Percentiles rank a stretch among this genome's conserved stretches.
Evolutionary conservation across 371 early-diverging fungal genomes (phyloP).

Genomic region (Mortierella sp.): DNA sequence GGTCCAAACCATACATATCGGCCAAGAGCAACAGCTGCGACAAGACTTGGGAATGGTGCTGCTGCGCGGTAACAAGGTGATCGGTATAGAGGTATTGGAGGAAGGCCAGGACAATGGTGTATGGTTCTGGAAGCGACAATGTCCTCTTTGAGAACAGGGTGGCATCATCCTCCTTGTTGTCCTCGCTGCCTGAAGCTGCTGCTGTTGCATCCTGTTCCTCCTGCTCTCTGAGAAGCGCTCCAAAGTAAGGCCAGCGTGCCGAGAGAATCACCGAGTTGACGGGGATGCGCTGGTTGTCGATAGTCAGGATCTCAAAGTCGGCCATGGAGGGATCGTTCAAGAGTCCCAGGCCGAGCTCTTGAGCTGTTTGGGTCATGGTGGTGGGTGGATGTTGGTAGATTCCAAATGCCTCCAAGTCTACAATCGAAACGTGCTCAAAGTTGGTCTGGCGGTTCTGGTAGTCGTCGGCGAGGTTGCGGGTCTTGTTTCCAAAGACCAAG

Average conservation of each 20-base stretch:
- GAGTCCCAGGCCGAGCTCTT: slow-evolving; percentile 77
- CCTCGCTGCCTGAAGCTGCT: slow-evolving; percentile 20
- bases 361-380: slow-evolving; percentile 67
- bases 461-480: slow-evolving; percentile 78
- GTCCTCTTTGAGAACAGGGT: slow-evolving; percentile 59
- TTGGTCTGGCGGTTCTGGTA: slow-evolving; percentile 84
- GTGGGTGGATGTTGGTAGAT: slow-evolving; percentile 71
- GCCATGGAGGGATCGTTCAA: slow-evolving; percentile 76
- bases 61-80: slow-evolving; percentile 76
- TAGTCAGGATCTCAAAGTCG: slow-evolving; percentile 75
- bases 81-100: slow-evolving; percentile 82
- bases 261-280: slow-evolving; percentile 77
- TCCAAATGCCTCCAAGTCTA: slow-evolving; percentile 83
- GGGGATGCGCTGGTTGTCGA: slow-evolving; percentile 70
- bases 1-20: slow-evolving; percentile 71
- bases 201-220: slow-evolving; percentile 37
- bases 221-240: slow-evolving; percentile 59
- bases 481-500: slow-evolving; percentile 79
- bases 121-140: slow-evolving; percentile 71
- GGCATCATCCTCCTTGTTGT: slow-evolving; percentile 21
- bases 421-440: slow-evolving; percentile 78
- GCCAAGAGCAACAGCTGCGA: slow-evolving; percentile 76
- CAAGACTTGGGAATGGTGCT: slow-evolving; percentile 70
- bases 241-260: slow-evolving; percentile 78
- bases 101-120: slow-evolving; percentile 75